A percentile compares a stretch with the other conserved stretches of the same genome.
Conservation (phyloP, 768 basidiomycete species). For the Naganishia onofrii region DNA sequence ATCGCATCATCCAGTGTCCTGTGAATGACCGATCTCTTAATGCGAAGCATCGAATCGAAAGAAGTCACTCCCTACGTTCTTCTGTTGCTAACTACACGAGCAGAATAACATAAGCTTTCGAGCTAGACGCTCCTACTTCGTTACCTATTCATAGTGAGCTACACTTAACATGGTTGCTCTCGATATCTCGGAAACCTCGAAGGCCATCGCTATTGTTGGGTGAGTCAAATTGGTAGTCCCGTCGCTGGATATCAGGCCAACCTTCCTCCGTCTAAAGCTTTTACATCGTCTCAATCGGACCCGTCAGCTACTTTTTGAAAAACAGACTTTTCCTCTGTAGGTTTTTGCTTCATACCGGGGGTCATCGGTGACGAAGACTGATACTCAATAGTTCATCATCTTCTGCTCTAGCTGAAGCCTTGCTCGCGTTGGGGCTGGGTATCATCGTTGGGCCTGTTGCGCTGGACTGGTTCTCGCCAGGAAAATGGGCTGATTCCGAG, state of each 20-base stretch:
- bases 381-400: background rate
- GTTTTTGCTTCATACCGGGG: constrained; percentile 12
- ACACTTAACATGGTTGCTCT: constrained; percentile 42
- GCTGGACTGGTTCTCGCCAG: constrained; percentile 50
- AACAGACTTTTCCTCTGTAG: constrained; percentile 52
- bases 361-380: background rate
- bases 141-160: background rate
- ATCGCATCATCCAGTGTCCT: too few relatives aligned
- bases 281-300: constrained; percentile 46
- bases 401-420: constrained; percentile 42
- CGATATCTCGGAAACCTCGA: constrained; percentile 49
- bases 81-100: background rate
- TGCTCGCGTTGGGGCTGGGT: constrained; percentile 41
- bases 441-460: constrained; percentile 51
- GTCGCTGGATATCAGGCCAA: background rate
- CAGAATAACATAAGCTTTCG: constrained; percentile 18
- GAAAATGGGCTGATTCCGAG: constrained; percentile 46
- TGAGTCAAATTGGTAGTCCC: constrained; percentile 28
- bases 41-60: background rate
- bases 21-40: constrained; percentile 4
- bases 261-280: background rate
- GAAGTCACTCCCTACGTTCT: background rate
- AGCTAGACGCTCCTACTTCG: background rate
- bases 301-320: constrained; percentile 52
- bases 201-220: constrained; percentile 46